Evolutionary conservation across 345 rosid species (phyloP).

Genomic region (Melastoma malabathricum): DNA sequence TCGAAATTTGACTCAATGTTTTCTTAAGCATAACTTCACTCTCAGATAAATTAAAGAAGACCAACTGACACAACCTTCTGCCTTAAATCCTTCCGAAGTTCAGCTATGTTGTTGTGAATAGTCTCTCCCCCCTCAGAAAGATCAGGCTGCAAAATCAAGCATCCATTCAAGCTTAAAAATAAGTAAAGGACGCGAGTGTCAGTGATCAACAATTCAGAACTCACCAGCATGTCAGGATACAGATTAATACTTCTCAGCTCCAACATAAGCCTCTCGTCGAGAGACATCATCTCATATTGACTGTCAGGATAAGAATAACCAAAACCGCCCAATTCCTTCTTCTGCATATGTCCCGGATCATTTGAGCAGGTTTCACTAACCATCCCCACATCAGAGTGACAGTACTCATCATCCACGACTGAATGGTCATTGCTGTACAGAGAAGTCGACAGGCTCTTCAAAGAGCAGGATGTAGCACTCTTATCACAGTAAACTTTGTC

Average conservation of each 20-base stretch:
- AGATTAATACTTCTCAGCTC: constrained; percentile 84
- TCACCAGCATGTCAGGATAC: constrained; percentile 72
- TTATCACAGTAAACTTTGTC: constrained; percentile 63
- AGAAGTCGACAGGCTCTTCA: constrained; percentile 49
- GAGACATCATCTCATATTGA: constrained; percentile 59
- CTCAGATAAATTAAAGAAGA: too few species aligned
- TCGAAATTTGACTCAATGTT: too few species aligned
- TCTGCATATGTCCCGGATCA: constrained; percentile 36
- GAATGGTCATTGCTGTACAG: constrained; percentile 65
- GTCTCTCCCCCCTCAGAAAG: constrained; percentile 61
- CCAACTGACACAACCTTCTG: constrained; percentile 41
- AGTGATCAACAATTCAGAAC: constrained; percentile 6
- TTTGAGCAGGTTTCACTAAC: constrained; percentile 53
- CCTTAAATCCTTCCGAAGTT: constrained; percentile 53
- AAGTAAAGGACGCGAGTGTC: not conserved
- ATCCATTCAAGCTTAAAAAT: not conserved
- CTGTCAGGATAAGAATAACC: constrained; percentile 35
- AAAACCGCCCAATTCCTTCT: constrained; percentile 34
- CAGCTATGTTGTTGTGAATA: constrained; percentile 47
- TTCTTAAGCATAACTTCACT: too few species aligned
- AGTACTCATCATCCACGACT: constrained; percentile 56
- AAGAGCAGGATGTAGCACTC: constrained; percentile 49
- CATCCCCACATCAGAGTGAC: constrained; percentile 44
- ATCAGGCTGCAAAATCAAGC: constrained; percentile 59
- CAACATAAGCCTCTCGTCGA: constrained; percentile 69